Percentiles rank a stretch among this genome's conserved stretches.
Conservation (phyloP, 352 stramenopile genomes). For the Hyaloperonospora brassicae region DNA sequence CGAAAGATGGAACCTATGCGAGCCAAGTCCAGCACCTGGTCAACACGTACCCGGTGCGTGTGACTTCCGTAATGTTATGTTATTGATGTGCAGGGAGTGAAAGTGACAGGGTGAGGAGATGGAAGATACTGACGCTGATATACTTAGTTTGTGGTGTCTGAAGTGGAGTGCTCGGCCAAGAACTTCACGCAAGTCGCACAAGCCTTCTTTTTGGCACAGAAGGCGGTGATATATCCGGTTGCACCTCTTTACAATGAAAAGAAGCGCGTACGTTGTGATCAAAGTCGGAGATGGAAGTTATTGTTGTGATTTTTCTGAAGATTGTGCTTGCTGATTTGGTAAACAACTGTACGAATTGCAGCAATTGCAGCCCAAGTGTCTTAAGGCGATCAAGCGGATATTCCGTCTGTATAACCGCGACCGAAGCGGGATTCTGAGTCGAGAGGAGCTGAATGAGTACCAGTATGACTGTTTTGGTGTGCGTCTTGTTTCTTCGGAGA, state of each 20-base stretch:
- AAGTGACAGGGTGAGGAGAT: too few relatives aligned
- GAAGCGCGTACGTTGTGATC: conserved; percentile 42
- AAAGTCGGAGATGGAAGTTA: not conserved
- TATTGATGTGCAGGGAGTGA: not conserved
- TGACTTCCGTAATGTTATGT: not conserved
- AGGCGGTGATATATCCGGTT: conserved; percentile 84
- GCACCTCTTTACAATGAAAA: conserved; percentile 83
- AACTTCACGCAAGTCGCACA: conserved; percentile 85
- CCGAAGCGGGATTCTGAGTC: conserved; percentile 68
- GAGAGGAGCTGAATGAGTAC: conserved; percentile 85
- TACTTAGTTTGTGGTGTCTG: conserved; percentile 68
- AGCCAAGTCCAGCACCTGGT: conserved; percentile 64
- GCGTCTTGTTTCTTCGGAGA: conserved; percentile 66
- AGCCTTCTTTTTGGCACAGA: conserved; percentile 84
- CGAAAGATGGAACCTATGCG: conserved; percentile 50
- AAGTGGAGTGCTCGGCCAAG: conserved; percentile 80
- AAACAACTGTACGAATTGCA: conserved; percentile 12
- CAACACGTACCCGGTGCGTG: conserved; percentile 57
- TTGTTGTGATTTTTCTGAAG: too few relatives aligned
- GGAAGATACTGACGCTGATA: not conserved
- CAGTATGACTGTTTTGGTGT: conserved; percentile 85
- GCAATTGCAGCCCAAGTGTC: conserved; percentile 72
- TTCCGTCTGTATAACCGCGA: conserved; percentile 84
- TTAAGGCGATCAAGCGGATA: conserved; percentile 80
- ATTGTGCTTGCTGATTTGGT: too few relatives aligned